These are phyloP conservation scores for Leishmania lainsoni DNA, from an alignment of 208 protist genomes.

Conservation along the genomic window DNA sequence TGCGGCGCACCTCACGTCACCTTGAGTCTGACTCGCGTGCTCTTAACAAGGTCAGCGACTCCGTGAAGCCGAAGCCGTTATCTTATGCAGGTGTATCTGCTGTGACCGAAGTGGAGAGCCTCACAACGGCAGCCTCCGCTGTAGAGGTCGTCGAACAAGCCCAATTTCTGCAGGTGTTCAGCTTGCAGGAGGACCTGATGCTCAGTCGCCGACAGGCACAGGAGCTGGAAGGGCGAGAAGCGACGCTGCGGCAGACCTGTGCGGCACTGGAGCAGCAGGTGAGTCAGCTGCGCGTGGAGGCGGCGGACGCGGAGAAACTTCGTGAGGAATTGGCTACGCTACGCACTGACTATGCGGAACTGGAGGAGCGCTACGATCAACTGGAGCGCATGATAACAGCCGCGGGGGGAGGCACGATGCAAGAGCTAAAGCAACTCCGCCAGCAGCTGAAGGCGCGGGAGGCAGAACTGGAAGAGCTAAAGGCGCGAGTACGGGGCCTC, in stretches of 20 bases:
- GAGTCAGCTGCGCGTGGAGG: slow-evolving; percentile 10
- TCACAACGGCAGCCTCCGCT: slow-evolving; percentile 5
- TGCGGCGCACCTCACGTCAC: slow-evolving; percentile 23
- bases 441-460: slow-evolving; percentile 35
- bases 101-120: neutral
- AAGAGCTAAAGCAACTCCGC: slow-evolving; percentile 36
- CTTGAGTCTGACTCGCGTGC: slow-evolving; percentile 3
- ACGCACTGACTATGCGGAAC: slow-evolving; percentile 34
- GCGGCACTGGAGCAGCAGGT: slow-evolving; percentile 29
- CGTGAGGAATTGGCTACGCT: slow-evolving; percentile 26
- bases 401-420: slow-evolving; percentile 12
- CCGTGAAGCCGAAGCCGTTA: neutral
- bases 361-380: slow-evolving; percentile 28
- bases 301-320: slow-evolving; percentile 20
- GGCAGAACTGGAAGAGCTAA: slow-evolving; percentile 37
- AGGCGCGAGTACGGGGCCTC: slow-evolving; percentile 14
- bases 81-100: neutral
- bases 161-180: slow-evolving; percentile 58
- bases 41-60: slow-evolving; percentile 4
- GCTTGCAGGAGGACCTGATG: slow-evolving; percentile 59
- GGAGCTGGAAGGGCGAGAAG: slow-evolving; percentile 43
- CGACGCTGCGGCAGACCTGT: slow-evolving; percentile 31
- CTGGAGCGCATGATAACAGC: slow-evolving; percentile 32
- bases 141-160: slow-evolving; percentile 43
- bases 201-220: slow-evolving; percentile 42